Base-by-base conservation (phyloP, 345 rosid genomes). In the Hypericum perforatum region DNA sequence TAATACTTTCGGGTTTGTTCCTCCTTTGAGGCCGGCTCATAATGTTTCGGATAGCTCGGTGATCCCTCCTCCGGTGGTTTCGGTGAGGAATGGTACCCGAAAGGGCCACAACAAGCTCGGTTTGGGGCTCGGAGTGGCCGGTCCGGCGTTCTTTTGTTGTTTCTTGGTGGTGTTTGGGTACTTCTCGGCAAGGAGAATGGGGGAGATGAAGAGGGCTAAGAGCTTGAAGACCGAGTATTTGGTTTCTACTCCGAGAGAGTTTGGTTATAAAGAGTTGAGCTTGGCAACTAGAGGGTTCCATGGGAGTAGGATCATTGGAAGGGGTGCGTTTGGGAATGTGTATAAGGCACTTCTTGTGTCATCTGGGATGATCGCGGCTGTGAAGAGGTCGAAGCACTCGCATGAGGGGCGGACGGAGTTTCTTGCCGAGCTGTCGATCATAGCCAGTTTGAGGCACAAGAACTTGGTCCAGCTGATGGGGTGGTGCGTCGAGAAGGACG, bases 391-490 rank as follows among this genome's bases (percentile, higher is more conserved):
- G 0, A 89, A 74, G 57, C 94, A 79, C 49, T 73, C 85, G 36
- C 85, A 74, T 1, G 95, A 94, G 71, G 94, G 97, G 39, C 85
- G 82, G 51, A 70, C 86, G 0, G 97, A 94, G 60, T 94, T 94
- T 61, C 56, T 94, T 6, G 89, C 95, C 11, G 99, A 94, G 62
- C 40, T 89, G 42, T 77, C 97, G 0, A 82, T 82, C 59, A 89
- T 94, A 49, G 95, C 97, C 50, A 61, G 99, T 60, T 74, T 94
- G 78, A 74, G 97, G 22, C 97, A 94, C 77, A 94, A 89, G 84
- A 89, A 89, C 71, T 68, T 94, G 65, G 79, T 84, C 57, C 99
- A 68, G 68, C 61, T 94, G 11, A 87, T 78, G 43, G 99, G 99
- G 14, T 94, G 97, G 97, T 94, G 99, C 52, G 74, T 75, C 16